A percentile compares a stretch with the other conserved stretches of the same genome.
phyloP scores from a whole-genome alignment of 202 grass and related monocot genomes.

The Carex arenaria region DNA sequence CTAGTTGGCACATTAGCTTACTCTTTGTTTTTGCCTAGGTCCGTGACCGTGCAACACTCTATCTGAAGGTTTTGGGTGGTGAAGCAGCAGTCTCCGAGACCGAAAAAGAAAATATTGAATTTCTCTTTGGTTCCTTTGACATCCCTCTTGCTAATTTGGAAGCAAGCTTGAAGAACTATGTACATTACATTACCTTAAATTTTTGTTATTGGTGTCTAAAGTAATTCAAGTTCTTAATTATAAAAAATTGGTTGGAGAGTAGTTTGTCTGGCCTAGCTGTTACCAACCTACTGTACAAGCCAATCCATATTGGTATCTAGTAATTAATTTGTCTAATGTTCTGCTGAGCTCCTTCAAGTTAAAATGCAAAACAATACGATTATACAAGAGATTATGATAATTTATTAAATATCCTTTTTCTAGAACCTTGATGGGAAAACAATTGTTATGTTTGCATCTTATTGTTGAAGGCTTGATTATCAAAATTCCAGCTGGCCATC shows the following conservation, averaged over 20 bases:
- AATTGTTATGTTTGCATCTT: neutral
- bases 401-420: neutral
- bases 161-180: conserved; percentile 75
- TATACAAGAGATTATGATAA: neutral
- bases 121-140: conserved; percentile 95
- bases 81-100: conserved; percentile 65
- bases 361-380: neutral
- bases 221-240: conserved; percentile 8
- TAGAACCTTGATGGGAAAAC: neutral
- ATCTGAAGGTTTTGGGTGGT: conserved; percentile 62
- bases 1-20: neutral
- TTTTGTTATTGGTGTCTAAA: conserved; percentile 17
- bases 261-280: neutral
- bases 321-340: neutral
- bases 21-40: conserved; percentile 40
- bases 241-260: neutral
- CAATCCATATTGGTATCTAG: neutral
- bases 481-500: neutral
- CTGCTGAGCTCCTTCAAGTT: neutral
- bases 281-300: neutral
- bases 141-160: conserved; percentile 91
- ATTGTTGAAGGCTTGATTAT: neutral
- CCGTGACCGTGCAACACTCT: conserved; percentile 89
- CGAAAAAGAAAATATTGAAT: conserved; percentile 75
- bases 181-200: conserved; percentile 26